Base-by-base conservation (phyloP, 148 eudicot genomes). In the Oxyria digyna region DNA sequence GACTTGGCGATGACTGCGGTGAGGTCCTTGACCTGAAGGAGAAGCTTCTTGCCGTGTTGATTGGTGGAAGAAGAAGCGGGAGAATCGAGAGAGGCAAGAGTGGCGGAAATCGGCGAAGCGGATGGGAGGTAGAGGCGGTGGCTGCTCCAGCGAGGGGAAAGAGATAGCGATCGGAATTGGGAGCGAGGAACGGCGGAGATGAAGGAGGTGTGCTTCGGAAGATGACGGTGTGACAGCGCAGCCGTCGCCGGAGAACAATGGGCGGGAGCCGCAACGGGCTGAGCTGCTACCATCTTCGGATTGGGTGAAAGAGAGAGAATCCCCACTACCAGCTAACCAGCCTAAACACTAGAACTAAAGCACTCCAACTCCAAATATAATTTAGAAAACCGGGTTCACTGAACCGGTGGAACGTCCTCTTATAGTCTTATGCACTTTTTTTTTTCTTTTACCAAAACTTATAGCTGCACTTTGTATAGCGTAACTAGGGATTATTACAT, bases 1-100 rank as follows among this genome's bases (percentile, higher is more conserved):
- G 96, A 74, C 42, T 87, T 89, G n/a, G 81, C 59, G 67, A 90
- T 87, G 15, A 88, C 93, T 11, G 99, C 99, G 6, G 85, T 75
- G 24, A 94, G 87, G 69, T 86, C 89, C 66, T 76, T 88, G 31
- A 90, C 99, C 77, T 94, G 83, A 0, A 94, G 79, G 1, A 94
- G 80, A 32, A 86, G 78, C 80, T 87, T 84, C 55, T 80, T 80
- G 0, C 76, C 73, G 5, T 74, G 67, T 4, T 71, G 75, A n/a
- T 70, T 73, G 12, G 55, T 74, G 54, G 62, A 74, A 67, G 89
- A 71, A 23, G 63, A 40, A 6, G 85, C 11, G 23, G 85, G 72
- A 32, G 95, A 72, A 8, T 95, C 69, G 49, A 88, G 83, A 21
- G 82, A 72, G 45, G 89, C 71, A 54, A 83, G 67, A 67, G 78